Percentiles rank a stretch among this genome's conserved stretches.
phyloP scores from a whole-genome alignment of 2,329 filamentous ascomycete species.

The Clarireedia sp. region DNA sequence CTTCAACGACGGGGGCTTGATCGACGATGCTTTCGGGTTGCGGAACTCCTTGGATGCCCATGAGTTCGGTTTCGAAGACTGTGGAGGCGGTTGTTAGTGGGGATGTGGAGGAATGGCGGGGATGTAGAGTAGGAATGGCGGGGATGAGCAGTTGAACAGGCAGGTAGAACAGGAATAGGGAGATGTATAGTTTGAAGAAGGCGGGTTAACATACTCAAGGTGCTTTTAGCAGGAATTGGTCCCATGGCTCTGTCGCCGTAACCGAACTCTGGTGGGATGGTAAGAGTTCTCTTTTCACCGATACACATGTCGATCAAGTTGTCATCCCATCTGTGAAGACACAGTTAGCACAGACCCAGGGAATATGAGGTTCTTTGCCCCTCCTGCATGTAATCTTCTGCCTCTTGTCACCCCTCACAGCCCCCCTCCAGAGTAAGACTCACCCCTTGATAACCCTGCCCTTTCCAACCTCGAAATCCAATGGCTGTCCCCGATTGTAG shows the following conservation, averaged over 20 bases:
- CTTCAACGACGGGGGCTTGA: neutral
- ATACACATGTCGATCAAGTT: conserved; percentile 91
- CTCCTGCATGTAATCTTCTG: neutral
- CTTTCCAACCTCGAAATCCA: conserved; percentile 70
- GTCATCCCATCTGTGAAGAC: conserved; percentile 65
- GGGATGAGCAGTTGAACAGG: neutral
- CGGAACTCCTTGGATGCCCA: conserved; percentile 69
- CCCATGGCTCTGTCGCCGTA: conserved; percentile 73
- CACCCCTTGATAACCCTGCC: conserved; percentile 86
- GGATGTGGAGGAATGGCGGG: neutral
- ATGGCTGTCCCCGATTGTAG: conserved; percentile 69
- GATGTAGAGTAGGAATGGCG: neutral
- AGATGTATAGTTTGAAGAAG: neutral
- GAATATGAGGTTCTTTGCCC: neutral
- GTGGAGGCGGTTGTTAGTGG: conserved; percentile 4
- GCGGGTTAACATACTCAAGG: conserved; percentile 51
- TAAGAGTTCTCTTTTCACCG: conserved; percentile 84
- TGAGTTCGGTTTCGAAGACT: conserved; percentile 85
- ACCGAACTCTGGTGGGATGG: conserved; percentile 76
- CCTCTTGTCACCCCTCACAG: neutral
- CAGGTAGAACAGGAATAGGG: too few species aligned
- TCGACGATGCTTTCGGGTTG: conserved; percentile 6
- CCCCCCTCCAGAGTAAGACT: conserved; percentile 27
- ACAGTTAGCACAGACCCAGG: neutral
- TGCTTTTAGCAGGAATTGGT: conserved; percentile 75